Evolutionary conservation across 805 yeast species (phyloP), one percentile per base, ranked within the genome.

Genomic region (Candida patagonica): DNA sequence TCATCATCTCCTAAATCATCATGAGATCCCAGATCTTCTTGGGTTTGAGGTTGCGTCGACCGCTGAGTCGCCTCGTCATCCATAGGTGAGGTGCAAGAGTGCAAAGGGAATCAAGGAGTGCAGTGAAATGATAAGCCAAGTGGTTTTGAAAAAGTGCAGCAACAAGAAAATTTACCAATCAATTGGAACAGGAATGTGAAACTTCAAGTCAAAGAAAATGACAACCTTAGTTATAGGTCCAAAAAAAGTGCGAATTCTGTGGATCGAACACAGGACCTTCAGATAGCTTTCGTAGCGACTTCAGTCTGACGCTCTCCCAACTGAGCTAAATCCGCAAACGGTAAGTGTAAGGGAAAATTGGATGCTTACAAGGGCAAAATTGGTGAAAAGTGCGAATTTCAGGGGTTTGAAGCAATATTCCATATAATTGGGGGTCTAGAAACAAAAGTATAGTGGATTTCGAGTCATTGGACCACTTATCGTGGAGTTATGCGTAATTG

Each of bases 201-300:
- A n/a, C n/a, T n/a, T n/a, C n/a, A n/a, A n/a, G n/a, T n/a, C n/a
- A n/a, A n/a, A n/a, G n/a, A n/a, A n/a, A n/a, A n/a, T n/a, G n/a
- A n/a, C n/a, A n/a, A n/a, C n/a, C n/a, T n/a, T n/a, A n/a, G n/a
- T n/a, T n/a, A n/a, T n/a, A n/a, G n/a, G n/a, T n/a, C n/a, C n/a
- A 26, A 37, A 37, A 37, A 21, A 38, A 38, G 33, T 62, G 67
- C 66, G 65, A 57, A 49, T 60, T 60, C 63, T 76, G 84, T 75
- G 85, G 84, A 76, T 78, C 80, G 85, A 79, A 79, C 84, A 75
- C 84, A 76, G 80, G 83, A 78, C 86, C 85, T 79, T 73, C 83
- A 78, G 83, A 77, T 77, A 36, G 40, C 42, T 39, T 40, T 44
- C 36, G 46, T 41, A 61, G 55, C n/a, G 26, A 45, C 68, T 66